Evolutionary conservation across 1,284 basidiomycete species (phyloP).

Genomic region (Trametes versicolor): DNA sequence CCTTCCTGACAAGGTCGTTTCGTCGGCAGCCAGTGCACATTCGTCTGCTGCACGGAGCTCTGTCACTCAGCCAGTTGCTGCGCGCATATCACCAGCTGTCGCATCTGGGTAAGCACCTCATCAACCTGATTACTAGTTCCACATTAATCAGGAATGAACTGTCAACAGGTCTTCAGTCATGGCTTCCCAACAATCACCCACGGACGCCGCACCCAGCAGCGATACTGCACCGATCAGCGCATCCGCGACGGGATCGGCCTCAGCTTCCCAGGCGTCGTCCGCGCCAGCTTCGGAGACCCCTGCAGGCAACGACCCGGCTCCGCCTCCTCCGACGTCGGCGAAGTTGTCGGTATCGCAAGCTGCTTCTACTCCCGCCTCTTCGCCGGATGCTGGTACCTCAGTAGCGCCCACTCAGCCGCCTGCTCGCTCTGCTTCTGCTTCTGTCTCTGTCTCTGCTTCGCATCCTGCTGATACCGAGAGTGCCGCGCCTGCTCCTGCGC

Average conservation of each 20-base stretch:
- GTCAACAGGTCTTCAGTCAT: background rate
- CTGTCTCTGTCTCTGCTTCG: slow-evolving; percentile 8
- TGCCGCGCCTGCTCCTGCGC: slow-evolving; percentile 6
- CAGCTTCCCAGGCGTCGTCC: slow-evolving; percentile 14
- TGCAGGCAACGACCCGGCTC: slow-evolving; percentile 6
- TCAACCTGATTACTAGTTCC: background rate
- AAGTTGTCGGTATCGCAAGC: slow-evolving; percentile 3
- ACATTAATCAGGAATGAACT: background rate
- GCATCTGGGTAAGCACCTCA: background rate
- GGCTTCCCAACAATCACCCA: slow-evolving; percentile 5
- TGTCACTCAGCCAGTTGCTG: background rate
- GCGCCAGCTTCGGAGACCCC: background rate
- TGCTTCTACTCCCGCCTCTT: slow-evolving; percentile 9
- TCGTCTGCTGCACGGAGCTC: slow-evolving; percentile 2
- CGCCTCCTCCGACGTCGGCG: slow-evolving; percentile 6
- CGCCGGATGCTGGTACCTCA: slow-evolving; percentile 7
- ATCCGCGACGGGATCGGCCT: slow-evolving; percentile 6
- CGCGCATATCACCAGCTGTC: background rate
- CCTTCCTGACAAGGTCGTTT: slow-evolving; percentile 17
- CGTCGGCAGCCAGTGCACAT: slow-evolving; percentile 14
- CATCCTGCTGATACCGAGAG: slow-evolving; percentile 10
- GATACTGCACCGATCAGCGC: slow-evolving; percentile 2
- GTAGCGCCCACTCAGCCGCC: slow-evolving; percentile 1
- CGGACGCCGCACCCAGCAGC: slow-evolving; percentile 1
- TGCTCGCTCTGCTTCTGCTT: slow-evolving; percentile 10